Base-by-base conservation (phyloP, 371 early-diverging fungal genomes). In the Blakeslea trispora region DNA sequence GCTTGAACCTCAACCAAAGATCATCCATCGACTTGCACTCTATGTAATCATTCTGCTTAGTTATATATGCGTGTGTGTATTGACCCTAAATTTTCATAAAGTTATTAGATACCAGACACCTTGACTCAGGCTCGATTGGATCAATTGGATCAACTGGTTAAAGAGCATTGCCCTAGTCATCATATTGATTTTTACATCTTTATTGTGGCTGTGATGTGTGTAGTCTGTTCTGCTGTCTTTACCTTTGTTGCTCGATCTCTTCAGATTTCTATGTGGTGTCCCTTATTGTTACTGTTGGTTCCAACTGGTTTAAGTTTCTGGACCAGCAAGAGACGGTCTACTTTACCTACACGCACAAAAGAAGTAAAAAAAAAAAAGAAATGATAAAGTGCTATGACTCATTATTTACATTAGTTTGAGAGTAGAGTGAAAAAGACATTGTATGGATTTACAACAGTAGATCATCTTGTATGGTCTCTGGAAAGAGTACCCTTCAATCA, bases 231-330 rank as follows among this genome's bases (percentile, higher is more conserved):
- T 13, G 75, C 72, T 35, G 63, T 63, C 0, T 75, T 75, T 47
- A 72, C 75, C 2, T 61, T 75, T 37, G 59, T 69, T 37, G 75
- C 75, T 9, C 64, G 71, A 11, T 72, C 75, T 10, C 57, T 70
- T 3, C 53, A 61, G 56, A 70, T 75, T 11, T 75, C 75, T 19
- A 75, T 75, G 75, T 75, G 75, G 75, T 75, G 64, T 55, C 75
- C 75, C 21, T 58, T 75, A n/a, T 51, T 75, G 13, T 48, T 75
- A 7, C 50, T 75, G 1, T 41, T 75, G 18, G 57, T 75, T 32
- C 75, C 75, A 24, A 72, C 75, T 34, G 63, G 53, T 5, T 55
- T 75, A 5, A 72, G 70, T 32, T 68, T 69, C 35, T 75, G 75
- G 75, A 72, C 68, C 35, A 75, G 72, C 31, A 69, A 72, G 39